These are phyloP conservation scores for Cadophora sp. DNA, from an alignment of 2,329 filamentous ascomycete species.

Conservation along the genomic window DNA sequence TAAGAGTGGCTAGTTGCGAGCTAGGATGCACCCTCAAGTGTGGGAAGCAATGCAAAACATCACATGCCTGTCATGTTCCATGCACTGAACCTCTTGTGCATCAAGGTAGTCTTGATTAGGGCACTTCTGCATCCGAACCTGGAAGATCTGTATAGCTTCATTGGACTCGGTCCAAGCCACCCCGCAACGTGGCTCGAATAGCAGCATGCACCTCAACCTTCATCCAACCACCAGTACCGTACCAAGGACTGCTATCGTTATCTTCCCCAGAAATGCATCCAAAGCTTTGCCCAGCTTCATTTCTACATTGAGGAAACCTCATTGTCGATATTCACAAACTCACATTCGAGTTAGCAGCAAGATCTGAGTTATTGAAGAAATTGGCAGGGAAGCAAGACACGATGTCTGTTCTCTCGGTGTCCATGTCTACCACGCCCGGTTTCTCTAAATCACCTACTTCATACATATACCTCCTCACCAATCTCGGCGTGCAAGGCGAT, in stretches of 20 bases:
- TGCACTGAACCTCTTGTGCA: not conserved
- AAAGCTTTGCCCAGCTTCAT: not conserved
- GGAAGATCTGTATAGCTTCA: not conserved
- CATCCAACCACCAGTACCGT: not conserved
- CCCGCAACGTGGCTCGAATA: constrained; percentile 25
- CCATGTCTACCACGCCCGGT: not conserved
- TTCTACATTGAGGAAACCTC: not conserved
- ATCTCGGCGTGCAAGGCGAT: constrained; percentile 28
- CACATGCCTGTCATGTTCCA: not conserved
- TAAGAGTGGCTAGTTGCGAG: not conserved
- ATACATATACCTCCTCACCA: constrained; percentile 28
- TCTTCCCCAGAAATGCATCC: not conserved
- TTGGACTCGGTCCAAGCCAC: not conserved
- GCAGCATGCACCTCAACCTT: not conserved
- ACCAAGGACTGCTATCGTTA: not conserved
- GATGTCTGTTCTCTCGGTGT: constrained; percentile 29
- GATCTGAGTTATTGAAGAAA: no score
- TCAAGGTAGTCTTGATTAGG: not conserved
- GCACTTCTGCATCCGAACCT: not conserved
- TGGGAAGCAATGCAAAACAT: not conserved
- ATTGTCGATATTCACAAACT: not conserved
- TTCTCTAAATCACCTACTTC: constrained; percentile 27
- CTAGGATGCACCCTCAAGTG: not conserved
- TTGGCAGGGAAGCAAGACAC: no score
- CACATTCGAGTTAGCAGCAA: not conserved